Base-by-base conservation (phyloP, 495 filamentous ascomycete genomes). In the Neurospora pannonica region DNA sequence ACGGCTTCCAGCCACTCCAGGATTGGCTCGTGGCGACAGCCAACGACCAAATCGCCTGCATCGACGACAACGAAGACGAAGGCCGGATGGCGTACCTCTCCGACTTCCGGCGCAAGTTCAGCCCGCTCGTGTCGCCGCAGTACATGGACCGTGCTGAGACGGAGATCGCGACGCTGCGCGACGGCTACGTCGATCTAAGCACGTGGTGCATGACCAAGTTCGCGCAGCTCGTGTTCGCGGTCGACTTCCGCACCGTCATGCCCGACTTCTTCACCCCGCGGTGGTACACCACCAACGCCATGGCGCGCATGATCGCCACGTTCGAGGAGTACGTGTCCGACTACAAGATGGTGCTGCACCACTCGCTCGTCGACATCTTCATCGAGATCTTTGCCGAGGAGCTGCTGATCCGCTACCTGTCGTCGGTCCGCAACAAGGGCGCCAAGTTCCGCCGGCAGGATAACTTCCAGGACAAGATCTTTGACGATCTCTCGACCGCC, bases 21-120 rank as follows among this genome's bases (percentile, higher is more conserved):
- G 94, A 97, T 82, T 98, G 94, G 92, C 89, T 98, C 60, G 88
- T 98, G 31, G 94, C 95, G n/a, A 92, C 97, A 71, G 96, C 96
- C 74, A 99, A 98, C 83, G 96, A 99, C 82, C 96, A 99, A 80
- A 98, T 99, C 77, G 93, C 93, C 72, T 97, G 94, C 82, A 98
- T 98, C 79, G 95, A 97, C 80, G 96, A 98, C 80, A 89, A 88
- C 73, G 90, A 90, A 74, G 91, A 92, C 70, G 89, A 90, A 39
- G 89, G 87, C 62, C 90, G 90, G 46, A 77, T 91, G 38, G 90
- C 91, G 38, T 97, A 97, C 85, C 86, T 98, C 54, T 89, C 91
- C 11, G 88, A 89, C 75, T 98, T 97, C 88, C 89, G 89, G 74
- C 87, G 87, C 75, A 93, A 95, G 75, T 90, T 96, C 79, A 90